A percentile compares a stretch with the other conserved stretches of the same genome.
Conservation (phyloP, 148 eudicot species). For the Simmondsia chinensis region DNA sequence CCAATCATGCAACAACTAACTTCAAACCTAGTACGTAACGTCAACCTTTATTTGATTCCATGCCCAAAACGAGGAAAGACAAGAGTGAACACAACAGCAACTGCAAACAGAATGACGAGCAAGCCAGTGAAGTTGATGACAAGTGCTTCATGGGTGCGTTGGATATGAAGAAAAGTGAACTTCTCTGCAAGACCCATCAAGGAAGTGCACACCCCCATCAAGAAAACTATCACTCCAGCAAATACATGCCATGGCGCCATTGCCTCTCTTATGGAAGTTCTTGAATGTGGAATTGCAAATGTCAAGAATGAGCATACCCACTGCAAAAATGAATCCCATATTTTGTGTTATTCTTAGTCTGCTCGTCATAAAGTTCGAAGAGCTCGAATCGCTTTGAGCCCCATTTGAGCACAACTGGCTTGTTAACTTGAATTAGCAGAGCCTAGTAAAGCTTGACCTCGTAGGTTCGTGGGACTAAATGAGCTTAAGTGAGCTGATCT, state of each 20-base stretch:
- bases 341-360: no score
- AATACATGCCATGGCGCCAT: constrained; percentile 45
- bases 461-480: no score
- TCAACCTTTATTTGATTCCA: no score
- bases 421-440: no score
- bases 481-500: no score
- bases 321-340: constrained; percentile 23
- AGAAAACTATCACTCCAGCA: constrained; percentile 34
- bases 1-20: no score
- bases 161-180: constrained; percentile 19
- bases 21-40: no score
- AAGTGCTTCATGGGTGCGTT: constrained; percentile 28
- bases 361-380: no score
- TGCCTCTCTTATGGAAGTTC: constrained; percentile 18
- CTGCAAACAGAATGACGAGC: constrained; percentile 31
- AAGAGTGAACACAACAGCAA: constrained; percentile 29
- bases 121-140: constrained; percentile 45
- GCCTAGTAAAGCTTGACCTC: no score
- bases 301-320: constrained; percentile 32
- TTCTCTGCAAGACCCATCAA: constrained; percentile 36
- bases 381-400: no score
- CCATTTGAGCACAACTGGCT: no score
- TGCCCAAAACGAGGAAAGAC: constrained; percentile 22
- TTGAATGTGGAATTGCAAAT: constrained; percentile 32
- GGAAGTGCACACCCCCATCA: constrained; percentile 29